Evolutionary conservation across 495 filamentous ascomycete species (phyloP), one percentile per base, ranked within the genome.

Genomic region (Talaromyces ruber): DNA sequence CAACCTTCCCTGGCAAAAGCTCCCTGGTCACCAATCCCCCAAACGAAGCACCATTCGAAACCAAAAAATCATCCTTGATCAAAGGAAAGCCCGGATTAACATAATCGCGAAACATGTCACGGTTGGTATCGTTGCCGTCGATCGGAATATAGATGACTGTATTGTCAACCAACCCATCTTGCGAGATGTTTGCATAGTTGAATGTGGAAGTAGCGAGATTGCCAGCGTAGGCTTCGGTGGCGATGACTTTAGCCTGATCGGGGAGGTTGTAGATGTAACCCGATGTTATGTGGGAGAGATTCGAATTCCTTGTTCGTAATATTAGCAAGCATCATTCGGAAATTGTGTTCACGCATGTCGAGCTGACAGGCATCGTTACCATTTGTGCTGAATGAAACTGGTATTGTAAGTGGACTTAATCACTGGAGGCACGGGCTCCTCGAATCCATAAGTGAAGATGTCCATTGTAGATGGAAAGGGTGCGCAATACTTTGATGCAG

Each of bases 361-460:
- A 30, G 28, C 11, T 24, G 57, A 18, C 21, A 50, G n/a, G 26
- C 22, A 39, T 65, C 25, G n/a, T n/a, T n/a, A 47, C 70, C 70
- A 71, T 47, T 72, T 71, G 43, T 71, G 70, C 45, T 72, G 70
- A 7, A 71, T 60, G 28, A 71, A 72, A 55, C 60, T 71, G 28
- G 70, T 65, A 25, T 64, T 59, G 50, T 62, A 71, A 30, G 66
- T 67, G 14, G 67, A 29, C 57, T 71, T 65, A 6, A 72, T 57
- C 30, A 67, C 9, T n/a, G 70, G 70, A 25, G 70, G 70, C 28
- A 54, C 29, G 24, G 70, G 70, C 59, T 71, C 65, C 59, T 70
- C 43, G 55, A 72, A 71, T 11, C 32, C 45, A 14, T 60, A 63
- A 11, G 67, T 65, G 63, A 66, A 72, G 54, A 63, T 65, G 9